Conservation (phyloP, 176 grass and related monocot genomes). For the sorghum (Sorghum bicolor) region DNA sequence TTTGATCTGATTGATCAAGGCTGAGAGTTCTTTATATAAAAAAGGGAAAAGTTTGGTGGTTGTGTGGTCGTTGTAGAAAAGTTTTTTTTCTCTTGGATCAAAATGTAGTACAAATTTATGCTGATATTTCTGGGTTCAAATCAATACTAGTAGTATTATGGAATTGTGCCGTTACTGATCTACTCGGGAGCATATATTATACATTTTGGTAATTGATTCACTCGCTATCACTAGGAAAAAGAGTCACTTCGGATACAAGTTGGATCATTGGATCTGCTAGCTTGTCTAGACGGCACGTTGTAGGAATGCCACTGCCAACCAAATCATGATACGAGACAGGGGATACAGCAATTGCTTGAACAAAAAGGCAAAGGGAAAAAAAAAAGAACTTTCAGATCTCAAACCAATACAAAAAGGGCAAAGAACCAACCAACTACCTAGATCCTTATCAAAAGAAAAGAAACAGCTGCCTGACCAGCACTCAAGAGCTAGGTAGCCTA, state of each 20-base stretch:
- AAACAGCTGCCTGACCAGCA: slow-evolving; percentile 5
- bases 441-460: neutral
- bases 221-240: neutral
- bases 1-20: neutral
- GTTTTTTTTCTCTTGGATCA: neutral
- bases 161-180: neutral
- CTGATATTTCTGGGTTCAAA: neutral
- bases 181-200: neutral
- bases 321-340: slow-evolving; percentile 21
- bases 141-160: neutral
- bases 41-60: neutral
- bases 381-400: neutral
- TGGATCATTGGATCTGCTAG: slow-evolving; percentile 14
- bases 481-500: neutral
- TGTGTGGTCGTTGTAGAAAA: neutral
- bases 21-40: neutral
- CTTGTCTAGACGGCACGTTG: neutral
- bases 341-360: slow-evolving; percentile 15
- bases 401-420: slow-evolving; percentile 11
- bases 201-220: neutral
- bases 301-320: slow-evolving; percentile 18
- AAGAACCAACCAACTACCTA: slow-evolving; percentile 20
- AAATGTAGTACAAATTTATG: neutral
- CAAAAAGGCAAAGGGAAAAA: neutral
- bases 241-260: neutral